These are phyloP conservation scores for Asparagopsis taxiformis DNA, from an alignment of 31 red algal species.

Conservation along the genomic window DNA sequence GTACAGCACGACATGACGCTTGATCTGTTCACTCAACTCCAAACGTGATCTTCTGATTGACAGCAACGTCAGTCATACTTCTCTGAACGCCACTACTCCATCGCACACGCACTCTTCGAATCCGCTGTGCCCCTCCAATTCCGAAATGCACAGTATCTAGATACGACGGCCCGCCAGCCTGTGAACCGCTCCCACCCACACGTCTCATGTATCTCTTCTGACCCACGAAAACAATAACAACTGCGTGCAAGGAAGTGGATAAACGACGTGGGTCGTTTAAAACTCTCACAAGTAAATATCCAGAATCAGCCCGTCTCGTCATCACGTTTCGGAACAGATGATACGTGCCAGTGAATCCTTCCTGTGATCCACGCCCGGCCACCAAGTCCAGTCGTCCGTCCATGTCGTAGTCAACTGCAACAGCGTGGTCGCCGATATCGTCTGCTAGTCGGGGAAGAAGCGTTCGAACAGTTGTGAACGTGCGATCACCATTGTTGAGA, in stretches of 20 bases:
- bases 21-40: slow-evolving; percentile 25
- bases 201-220: slow-evolving; percentile 2
- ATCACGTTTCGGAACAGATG: neutral
- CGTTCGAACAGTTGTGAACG: slow-evolving; percentile 13
- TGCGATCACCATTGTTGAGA: slow-evolving; percentile 40
- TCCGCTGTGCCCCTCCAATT: slow-evolving; percentile 3
- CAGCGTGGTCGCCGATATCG: slow-evolving; percentile 31
- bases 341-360: neutral
- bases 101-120: slow-evolving; percentile 10
- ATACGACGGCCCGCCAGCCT: neutral
- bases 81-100: slow-evolving; percentile 17
- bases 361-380: slow-evolving; percentile 11
- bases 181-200: slow-evolving; percentile 15
- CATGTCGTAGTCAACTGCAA: slow-evolving; percentile 46
- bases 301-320: neutral
- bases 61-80: neutral
- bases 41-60: slow-evolving; percentile 7
- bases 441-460: slow-evolving; percentile 11
- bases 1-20: too few species aligned
- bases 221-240: slow-evolving; percentile 14
- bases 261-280: slow-evolving; percentile 1
- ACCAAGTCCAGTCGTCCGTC: slow-evolving; percentile 56
- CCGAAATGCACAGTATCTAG: slow-evolving; percentile 48
- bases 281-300: slow-evolving; percentile 11
- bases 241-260: slow-evolving; percentile 5